Evolutionary conservation across 2,329 filamentous ascomycete genomes (phyloP), one percentile per base, ranked within the genome.

Genomic region (Lachnellula suecica): DNA sequence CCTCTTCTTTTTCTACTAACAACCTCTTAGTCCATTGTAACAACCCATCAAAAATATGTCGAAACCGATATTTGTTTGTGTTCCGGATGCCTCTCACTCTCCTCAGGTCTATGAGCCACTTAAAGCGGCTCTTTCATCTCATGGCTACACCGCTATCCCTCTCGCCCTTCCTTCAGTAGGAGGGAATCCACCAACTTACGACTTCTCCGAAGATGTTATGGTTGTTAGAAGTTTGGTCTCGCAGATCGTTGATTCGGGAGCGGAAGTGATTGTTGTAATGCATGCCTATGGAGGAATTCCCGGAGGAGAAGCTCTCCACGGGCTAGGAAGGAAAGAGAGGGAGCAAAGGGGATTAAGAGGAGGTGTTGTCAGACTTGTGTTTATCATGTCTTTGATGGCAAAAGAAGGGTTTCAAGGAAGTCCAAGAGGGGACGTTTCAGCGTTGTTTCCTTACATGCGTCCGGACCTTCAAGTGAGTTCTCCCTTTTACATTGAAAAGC

Each of bases 81-180:
- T 74, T 48, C 71, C 66, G 7, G 71, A 70, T 47, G 64, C 70
- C 41, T 73, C 69, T 64, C 72, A 74, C 55, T 61, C 59, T 31
- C 63, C 69, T 9, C 60, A 45, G 29, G 69, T 70, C 58, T 74
- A 70, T 53, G 57, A 68, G 51, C 63, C 66, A n/a, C 51, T 73
- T 45, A 68, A 63, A 46, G 59, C 61, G 2, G 57, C 66, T 47
- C 63, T 74, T 10, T 54, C 60, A 4, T 49, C 66, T 11, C 54
- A 63, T 46, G 62, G 66, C 17, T 62, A 70, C 37, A 65, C 60
- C 58, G 68, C 67, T 20, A 51, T 68, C 43, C 19, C 62, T 6
- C 51, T 73, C 6, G 50, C 63, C 11, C 64, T 74, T 11, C 70
- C 70, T 15, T 73, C 71, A 11, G 70, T 67, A 6, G 53, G 61